Evolutionary conservation across 164 flowering plant genomes (phyloP).

Genomic region (Malania oleifera): DNA sequence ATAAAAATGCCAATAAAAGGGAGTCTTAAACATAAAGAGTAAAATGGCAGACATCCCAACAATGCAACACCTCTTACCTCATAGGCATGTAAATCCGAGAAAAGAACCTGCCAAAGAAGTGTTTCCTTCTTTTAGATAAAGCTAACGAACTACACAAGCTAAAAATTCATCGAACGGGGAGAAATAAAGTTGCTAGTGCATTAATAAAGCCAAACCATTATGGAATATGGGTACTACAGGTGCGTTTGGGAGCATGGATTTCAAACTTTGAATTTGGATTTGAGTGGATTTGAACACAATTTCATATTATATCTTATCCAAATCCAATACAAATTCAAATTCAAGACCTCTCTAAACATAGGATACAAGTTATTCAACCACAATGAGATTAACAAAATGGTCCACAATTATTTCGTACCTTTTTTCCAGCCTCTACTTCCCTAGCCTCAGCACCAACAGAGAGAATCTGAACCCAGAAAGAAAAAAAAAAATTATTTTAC

Average conservation of each 20-base stretch:
- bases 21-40: too few relatives aligned
- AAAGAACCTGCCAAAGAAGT: conserved; percentile 68
- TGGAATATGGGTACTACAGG: too few relatives aligned
- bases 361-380: neutral
- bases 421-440: conserved; percentile 73
- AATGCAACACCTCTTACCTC: conserved; percentile 47
- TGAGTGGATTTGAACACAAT: too few relatives aligned
- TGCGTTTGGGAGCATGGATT: too few relatives aligned
- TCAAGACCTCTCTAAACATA: neutral
- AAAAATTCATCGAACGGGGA: too few relatives aligned
- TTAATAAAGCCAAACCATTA: too few relatives aligned
- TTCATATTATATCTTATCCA: too few relatives aligned
- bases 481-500: neutral
- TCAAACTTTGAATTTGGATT: too few relatives aligned
- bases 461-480: conserved; percentile 59
- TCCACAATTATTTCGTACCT: conserved; percentile 38
- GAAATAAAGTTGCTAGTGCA: too few relatives aligned
- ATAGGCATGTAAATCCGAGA: conserved; percentile 88
- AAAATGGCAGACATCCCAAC: too few relatives aligned
- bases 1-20: neutral
- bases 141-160: neutral
- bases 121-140: conserved; percentile 1
- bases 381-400: neutral
- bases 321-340: too few relatives aligned
- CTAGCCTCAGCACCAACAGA: conserved; percentile 74